A percentile compares a stretch with the other conserved stretches of the same genome.
Conservation (phyloP, 2,329 filamentous ascomycete genomes). For the Xylariaceae sp. region DNA sequence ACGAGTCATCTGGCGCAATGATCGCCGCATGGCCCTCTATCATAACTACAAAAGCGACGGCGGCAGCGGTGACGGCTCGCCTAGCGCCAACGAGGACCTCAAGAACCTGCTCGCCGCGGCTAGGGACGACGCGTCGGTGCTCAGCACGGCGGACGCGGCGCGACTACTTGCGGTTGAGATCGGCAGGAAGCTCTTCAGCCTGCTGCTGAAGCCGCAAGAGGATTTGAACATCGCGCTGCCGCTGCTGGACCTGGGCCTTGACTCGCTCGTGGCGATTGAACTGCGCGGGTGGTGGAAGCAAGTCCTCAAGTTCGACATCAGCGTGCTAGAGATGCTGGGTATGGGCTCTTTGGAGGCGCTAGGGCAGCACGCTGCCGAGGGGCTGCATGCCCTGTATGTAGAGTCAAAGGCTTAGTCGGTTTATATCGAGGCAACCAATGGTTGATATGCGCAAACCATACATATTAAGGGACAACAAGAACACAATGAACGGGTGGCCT, state of each 20-base stretch:
- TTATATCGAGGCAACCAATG: too few species aligned
- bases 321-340: slow-evolving; percentile 22
- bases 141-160: slow-evolving; percentile 7
- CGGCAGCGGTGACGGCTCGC: neutral
- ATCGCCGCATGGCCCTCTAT: slow-evolving; percentile 26
- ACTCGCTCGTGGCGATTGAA: slow-evolving; percentile 31
- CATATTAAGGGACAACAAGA: too few species aligned
- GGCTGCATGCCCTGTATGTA: neutral
- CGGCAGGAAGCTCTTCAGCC: slow-evolving; percentile 18
- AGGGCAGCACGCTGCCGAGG: slow-evolving; percentile 20
- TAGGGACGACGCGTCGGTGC: slow-evolving; percentile 8
- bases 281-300: slow-evolving; percentile 46
- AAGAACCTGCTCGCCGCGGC: slow-evolving; percentile 15
- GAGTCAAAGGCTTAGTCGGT: too few species aligned
- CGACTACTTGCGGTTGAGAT: slow-evolving; percentile 15
- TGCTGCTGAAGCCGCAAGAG: slow-evolving; percentile 21
- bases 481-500: too few species aligned
- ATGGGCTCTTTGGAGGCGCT: slow-evolving; percentile 22
- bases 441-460: too few species aligned
- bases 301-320: slow-evolving; percentile 22
- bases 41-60: slow-evolving; percentile 12
- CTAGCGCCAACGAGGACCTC: slow-evolving; percentile 2
- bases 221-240: slow-evolving; percentile 15
- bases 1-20: slow-evolving; percentile 13
- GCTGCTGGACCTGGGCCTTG: slow-evolving; percentile 18